Evolutionary conservation across 306 rosid genomes (phyloP).

Genomic region (Cucumis cinereus): DNA sequence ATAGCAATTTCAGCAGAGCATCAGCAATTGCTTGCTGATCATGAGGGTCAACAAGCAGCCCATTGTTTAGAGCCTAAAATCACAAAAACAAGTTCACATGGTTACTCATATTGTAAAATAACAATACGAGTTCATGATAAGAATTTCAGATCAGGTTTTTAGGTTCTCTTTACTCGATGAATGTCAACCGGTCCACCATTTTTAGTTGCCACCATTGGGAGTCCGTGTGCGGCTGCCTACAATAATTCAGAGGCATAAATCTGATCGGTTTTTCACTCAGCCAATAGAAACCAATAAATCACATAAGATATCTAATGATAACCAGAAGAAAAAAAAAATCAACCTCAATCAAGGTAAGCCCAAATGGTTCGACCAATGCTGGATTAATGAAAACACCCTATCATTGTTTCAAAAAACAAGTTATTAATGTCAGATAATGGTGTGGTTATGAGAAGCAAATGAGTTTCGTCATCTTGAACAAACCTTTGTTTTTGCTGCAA

Average conservation of each 20-base stretch:
- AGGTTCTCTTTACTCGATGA: slow-evolving; percentile 37
- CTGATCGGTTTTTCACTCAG: background rate
- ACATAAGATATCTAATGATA: background rate
- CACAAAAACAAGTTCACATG: background rate
- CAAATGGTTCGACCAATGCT: slow-evolving; percentile 87
- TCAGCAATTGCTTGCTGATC: slow-evolving; percentile 47
- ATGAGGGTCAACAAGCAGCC: slow-evolving; percentile 67
- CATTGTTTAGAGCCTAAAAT: slow-evolving; percentile 45
- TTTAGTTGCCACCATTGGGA: slow-evolving; percentile 88
- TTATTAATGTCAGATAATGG: background rate
- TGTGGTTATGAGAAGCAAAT: background rate
- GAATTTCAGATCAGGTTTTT: background rate
- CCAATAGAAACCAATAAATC: slow-evolving; percentile 5
- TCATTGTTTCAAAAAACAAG: slow-evolving; percentile 18
- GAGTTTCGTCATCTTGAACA: background rate
- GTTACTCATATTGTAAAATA: background rate
- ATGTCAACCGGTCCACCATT: slow-evolving; percentile 95
- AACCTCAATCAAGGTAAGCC: slow-evolving; percentile 90
- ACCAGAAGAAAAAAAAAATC: slow-evolving; percentile 5
- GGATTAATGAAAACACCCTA: slow-evolving; percentile 95
- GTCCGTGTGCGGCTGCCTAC: slow-evolving; percentile 93
- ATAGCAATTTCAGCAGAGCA: slow-evolving; percentile 51
- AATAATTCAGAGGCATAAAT: slow-evolving; percentile 8
- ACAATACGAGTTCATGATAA: background rate
- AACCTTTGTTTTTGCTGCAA: slow-evolving; percentile 83